Evolutionary conservation across 495 filamentous ascomycete genomes (phyloP), one percentile per base, ranked within the genome.

Genomic region (Bathelium albidoporum): DNA sequence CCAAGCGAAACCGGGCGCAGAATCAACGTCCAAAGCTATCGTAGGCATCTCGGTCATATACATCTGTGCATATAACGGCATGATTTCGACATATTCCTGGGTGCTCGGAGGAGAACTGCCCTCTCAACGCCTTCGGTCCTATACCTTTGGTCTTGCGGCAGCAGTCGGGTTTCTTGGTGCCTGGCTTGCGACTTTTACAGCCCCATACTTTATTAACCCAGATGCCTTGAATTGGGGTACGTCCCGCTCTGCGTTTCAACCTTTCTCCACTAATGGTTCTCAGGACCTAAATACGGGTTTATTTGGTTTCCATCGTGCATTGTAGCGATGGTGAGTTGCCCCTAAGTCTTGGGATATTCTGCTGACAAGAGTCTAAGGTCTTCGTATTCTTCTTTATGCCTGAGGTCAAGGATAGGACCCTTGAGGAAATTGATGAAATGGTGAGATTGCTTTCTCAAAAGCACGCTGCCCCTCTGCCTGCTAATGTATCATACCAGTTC

Each of bases 131-230:
- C 73, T 84, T 28, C 77, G 82, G 5, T 78, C 75, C 31, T 82
- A 84, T 69, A 84, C 82, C 0, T 83, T 84, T 58, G 82, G 83
- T 55, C 64, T 83, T 31, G 81, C 82, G 1, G 77, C 81, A 0
- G 76, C 80, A 5, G 67, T 82, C 1, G 81, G 80, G 5, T 84
- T 82, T 68, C 73, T 81, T 52, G 76, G 74, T 22, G 80, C 78
- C 14, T 83, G 83, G 83, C 70, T 85, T 55, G 78, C 78, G 1
- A 83, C 80, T 1, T 85, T 85, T 60, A 83, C 82, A 0, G 80
- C 81, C 7, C 78, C 83, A 22, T 85, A 86, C 65, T 85, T 86
- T 65, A 85, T 86, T 69, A 85, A 85, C 61, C 82, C 83, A 0
- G 71, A 72, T 34, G 70, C 77, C 12, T 64, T 85, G 16, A 78